Base-by-base conservation (phyloP, 2,329 filamentous ascomycete species). In the Calonectria crousiana region DNA sequence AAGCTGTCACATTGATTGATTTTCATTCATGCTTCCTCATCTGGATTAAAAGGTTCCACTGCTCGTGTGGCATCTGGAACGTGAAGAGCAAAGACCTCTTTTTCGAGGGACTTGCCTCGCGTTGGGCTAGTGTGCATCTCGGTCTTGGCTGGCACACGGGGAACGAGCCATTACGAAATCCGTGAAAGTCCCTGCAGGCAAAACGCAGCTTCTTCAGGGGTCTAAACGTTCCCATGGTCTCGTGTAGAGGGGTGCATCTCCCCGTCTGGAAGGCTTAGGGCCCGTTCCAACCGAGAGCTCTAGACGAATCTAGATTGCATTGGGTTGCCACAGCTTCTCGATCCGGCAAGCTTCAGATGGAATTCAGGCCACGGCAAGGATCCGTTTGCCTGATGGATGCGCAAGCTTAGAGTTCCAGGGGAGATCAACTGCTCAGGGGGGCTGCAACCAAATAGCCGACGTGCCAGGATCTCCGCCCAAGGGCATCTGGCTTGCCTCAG, bases 271-370 rank as follows among this genome's bases (percentile, higher is more conserved):
- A 14, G 56, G 56, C 56, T 60, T 41, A 41, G 56, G 36, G 56
- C 34, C 56, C 34, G 56, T 65, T 23, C 9, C n/a, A 49, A n/a
- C 16, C 36, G 36, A 18, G 58, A 6, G 23, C 36, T 32, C 28
- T 13, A 52, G 36, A 53, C 49, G 49, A 71, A 53, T 51, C 56
- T 53, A 70, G 67, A 64, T 64, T 18, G 16, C 56, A 44, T n/a
- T n/a, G 47, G 56, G 69, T 60, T 67, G 16, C 69, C 60, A 44
- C 69, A 64, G 62, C 66, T 67, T 53, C 56, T 67, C 30, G 60
- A 71, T 71, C 28, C 3, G 67, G 52, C 41, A 71, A 51, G 62
- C 34, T 20, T 36, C 51, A 28, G 9, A 30, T 49, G 36, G 36
- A 58, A 49, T 26, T 47, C 38, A 26, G n/a, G 34, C n/a, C 16